Evolutionary conservation across 225 moss, liverwort and hornwort species (phyloP).

Genomic region (Anthoceros angustus): DNA sequence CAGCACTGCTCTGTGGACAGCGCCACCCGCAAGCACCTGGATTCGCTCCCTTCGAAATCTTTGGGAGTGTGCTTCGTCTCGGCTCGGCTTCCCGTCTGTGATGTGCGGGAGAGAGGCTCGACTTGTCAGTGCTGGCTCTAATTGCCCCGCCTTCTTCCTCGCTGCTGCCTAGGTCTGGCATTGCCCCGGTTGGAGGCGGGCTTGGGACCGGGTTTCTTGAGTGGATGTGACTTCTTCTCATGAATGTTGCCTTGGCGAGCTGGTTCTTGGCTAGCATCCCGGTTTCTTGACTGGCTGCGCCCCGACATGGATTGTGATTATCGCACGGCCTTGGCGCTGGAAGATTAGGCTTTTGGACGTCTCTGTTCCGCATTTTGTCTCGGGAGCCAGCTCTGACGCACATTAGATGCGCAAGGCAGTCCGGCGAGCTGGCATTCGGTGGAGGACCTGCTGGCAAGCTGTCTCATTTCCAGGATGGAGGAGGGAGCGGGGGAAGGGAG

Average conservation of each 20-base stretch:
- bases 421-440: not conserved
- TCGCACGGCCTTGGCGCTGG: not conserved
- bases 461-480: not conserved
- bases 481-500: no score
- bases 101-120: no score
- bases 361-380: not conserved
- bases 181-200: no score
- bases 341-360: not conserved
- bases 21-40: no score
- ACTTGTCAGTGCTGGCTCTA: no score
- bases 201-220: not conserved
- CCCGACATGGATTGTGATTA: not conserved
- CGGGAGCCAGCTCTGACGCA: not conserved
- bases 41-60: no score
- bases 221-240: not conserved
- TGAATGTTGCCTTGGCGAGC: not conserved
- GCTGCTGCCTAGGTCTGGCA: no score
- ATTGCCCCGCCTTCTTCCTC: no score
- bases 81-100: no score
- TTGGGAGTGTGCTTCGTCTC: no score
- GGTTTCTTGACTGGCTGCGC: not conserved
- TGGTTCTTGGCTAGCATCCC: not conserved
- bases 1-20: no score
- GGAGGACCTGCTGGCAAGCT: no score
- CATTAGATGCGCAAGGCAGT: not conserved